Evolutionary conservation across 2,329 filamentous ascomycete species (phyloP), one percentile per base, ranked within the genome.

Genomic region (Aspergillus versicolor): DNA sequence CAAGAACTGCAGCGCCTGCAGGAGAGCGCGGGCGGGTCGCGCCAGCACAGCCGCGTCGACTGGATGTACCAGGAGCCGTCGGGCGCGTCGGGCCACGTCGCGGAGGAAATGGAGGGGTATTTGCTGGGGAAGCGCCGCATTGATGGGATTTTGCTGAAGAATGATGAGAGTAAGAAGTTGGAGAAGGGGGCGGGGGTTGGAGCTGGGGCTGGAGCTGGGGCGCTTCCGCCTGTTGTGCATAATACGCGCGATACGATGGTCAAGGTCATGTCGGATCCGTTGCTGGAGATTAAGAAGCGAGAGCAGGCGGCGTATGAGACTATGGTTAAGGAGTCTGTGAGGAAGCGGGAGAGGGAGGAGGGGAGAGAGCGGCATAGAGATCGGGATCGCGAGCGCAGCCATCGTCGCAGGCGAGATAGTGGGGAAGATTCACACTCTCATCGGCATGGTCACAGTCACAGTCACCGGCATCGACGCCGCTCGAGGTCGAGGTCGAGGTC

Each of bases 31-130:
- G 94, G 94, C 38, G 92, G 92, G 55, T 86, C 84, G 67, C 92
- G 91, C 70, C 84, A 88, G 52, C 78, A 89, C 30, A 88, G 93
- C 66, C 87, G 92, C 37, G 93, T 99, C 24, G 94, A 97, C 68
- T 99, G 94, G 91, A 97, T 99, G 91, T 99, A 99, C 76, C 86
- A 89, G 66, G 93, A 93, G 1, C 92, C 94, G 7, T 89, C 89
- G 42, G 83, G 79, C 56, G 89, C 88, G 49, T 83, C 81, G 56
- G 90, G 91, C 37, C 88, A 90, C 85, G 40, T 86, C 77, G 66
- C 69, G 0, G 93, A 97, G 73, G 94, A 97, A 76, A 92, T 91
- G 77, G 94, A 99, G 70, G 91, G 90, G 4, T 99, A 96, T 72
- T 77, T 99, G 1, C 81, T 99, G 13, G 94, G 94, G 52, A 97